Evolutionary conservation across 192 early-diverging fungal species (phyloP), one percentile per base, ranked within the genome.

Genomic region (Chytriomyces confervae): DNA sequence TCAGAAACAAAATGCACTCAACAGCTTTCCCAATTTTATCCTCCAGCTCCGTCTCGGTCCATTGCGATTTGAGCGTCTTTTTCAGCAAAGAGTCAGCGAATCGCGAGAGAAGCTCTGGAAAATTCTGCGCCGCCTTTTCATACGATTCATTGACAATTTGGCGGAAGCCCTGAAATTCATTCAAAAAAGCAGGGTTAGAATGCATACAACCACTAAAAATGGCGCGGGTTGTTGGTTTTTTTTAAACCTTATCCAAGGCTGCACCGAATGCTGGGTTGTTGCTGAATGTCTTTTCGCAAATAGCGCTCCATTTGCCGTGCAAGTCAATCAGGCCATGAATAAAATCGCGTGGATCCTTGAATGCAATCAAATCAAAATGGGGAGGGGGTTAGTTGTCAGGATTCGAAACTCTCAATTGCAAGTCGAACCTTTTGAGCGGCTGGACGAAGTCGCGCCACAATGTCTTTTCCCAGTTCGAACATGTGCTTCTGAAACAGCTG

Each of bases 1-100:
- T 20, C 11, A 57, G 53, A 13, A 57, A 57, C 0, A 67, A 64
- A 64, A 48, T 29, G 36, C 24, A 4, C 46, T 83, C 67, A 81
- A 93, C 94, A 77, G 90, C 84, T 24, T 85, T 78, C 7, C 83
- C 77, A 23, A 93, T 82, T 69, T 85, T 86, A 64, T 91, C 90
- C 62, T 95, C 95, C 29, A 91, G 69, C 46, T 95, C 94, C 10
- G 76, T 67, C 49, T 93, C 93, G 0, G 77, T 65, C 60, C 61
- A 44, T 6, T 46, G 66, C 65, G 36, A 77, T 81, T 86, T 87
- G 62, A 84, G 66, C 64, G 83, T 69, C 83, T 90, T 92, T 74
- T 92, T 93, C 43, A 95, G 76, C 79, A 95, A 66, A 2, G 82
- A 77, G 79, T 96, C 95, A 61, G 89, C 92, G 72, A 93, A 95